phyloP scores from a whole-genome alignment of 805 yeast genomes.

The Wickerhamiella australiensis region DNA sequence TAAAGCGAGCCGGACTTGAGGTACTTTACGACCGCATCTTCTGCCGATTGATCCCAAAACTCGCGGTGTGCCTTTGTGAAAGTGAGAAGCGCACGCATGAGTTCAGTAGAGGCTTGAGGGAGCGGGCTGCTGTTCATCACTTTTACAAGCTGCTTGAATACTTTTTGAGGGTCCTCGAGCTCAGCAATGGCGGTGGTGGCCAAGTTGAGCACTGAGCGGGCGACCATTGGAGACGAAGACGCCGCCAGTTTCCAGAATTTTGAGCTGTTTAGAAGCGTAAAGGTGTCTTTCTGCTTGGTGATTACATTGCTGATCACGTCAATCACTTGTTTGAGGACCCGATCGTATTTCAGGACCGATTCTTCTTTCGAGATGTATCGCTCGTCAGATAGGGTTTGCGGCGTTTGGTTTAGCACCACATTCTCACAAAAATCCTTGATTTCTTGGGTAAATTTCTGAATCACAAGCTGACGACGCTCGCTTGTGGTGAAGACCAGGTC shows the following conservation, averaged over 20 bases:
- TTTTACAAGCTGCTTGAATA: slow-evolving; percentile 19
- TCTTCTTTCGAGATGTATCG: slow-evolving; percentile 58
- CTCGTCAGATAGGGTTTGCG: slow-evolving; percentile 60
- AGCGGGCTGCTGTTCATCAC: slow-evolving; percentile 17
- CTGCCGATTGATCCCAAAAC: slow-evolving; percentile 20
- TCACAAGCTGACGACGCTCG: slow-evolving; percentile 43
- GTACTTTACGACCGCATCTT: slow-evolving; percentile 18
- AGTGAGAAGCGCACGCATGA: slow-evolving; percentile 29
- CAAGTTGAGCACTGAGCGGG: slow-evolving; percentile 33
- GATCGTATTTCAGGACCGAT: slow-evolving; percentile 46
- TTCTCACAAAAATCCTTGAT: slow-evolving; percentile 45
- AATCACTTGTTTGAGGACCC: slow-evolving; percentile 43
- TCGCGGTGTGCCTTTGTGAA: slow-evolving; percentile 34
- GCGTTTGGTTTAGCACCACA: slow-evolving; percentile 43
- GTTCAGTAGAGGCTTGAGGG: slow-evolving; percentile 21
- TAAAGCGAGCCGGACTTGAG: slow-evolving; percentile 13
- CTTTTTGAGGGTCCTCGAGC: slow-evolving; percentile 13
- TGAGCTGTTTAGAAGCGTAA: slow-evolving; percentile 32
- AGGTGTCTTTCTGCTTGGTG: slow-evolving; percentile 9
- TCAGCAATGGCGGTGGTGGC: slow-evolving; percentile 25
- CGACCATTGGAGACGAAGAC: slow-evolving; percentile 33
- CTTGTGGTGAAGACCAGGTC: slow-evolving; percentile 44
- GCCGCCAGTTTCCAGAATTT: slow-evolving; percentile 36
- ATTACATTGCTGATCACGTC: slow-evolving; percentile 13
- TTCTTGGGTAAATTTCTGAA: slow-evolving; percentile 47